These are phyloP conservation scores for Nemania bipapillata DNA, from an alignment of 2,329 filamentous ascomycete genomes.

Conservation along the genomic window DNA sequence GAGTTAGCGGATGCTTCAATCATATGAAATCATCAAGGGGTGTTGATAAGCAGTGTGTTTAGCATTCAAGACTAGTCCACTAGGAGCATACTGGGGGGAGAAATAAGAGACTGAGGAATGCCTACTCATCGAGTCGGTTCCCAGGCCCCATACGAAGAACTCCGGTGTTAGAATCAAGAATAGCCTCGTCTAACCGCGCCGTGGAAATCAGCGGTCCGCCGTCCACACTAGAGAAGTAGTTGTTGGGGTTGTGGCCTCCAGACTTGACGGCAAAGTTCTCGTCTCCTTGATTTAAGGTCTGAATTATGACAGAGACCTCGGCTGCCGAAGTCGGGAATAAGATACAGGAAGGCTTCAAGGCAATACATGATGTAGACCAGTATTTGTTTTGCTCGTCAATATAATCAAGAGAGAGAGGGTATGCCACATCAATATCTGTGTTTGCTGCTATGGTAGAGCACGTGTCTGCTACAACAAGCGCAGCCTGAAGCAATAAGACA, in stretches of 20 bases:
- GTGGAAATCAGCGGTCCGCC: slow-evolving; percentile 63
- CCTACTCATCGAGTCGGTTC: slow-evolving; percentile 55
- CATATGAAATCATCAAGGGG: not conserved
- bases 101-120: not conserved
- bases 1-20: not conserved
- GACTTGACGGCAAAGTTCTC: slow-evolving; percentile 66
- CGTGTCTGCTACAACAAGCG: slow-evolving; percentile 49
- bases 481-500: slow-evolving; percentile 36
- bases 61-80: no score
- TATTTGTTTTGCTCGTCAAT: slow-evolving; percentile 56
- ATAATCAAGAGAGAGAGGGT: slow-evolving; percentile 52
- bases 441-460: slow-evolving; percentile 53
- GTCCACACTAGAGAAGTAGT: slow-evolving; percentile 62
- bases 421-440: slow-evolving; percentile 52
- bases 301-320: slow-evolving; percentile 64
- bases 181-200: slow-evolving; percentile 56
- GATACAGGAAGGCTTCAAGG: slow-evolving; percentile 59
- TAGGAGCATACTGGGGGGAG: not conserved
- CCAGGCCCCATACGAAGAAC: slow-evolving; percentile 59
- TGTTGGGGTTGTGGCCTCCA: slow-evolving; percentile 68
- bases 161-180: slow-evolving; percentile 53
- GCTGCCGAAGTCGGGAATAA: slow-evolving; percentile 61
- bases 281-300: slow-evolving; percentile 58
- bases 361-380: slow-evolving; percentile 59
- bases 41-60: not conserved